Base-by-base conservation (phyloP, 352 stramenopile genomes). In the Globisporangium lucens region DNA sequence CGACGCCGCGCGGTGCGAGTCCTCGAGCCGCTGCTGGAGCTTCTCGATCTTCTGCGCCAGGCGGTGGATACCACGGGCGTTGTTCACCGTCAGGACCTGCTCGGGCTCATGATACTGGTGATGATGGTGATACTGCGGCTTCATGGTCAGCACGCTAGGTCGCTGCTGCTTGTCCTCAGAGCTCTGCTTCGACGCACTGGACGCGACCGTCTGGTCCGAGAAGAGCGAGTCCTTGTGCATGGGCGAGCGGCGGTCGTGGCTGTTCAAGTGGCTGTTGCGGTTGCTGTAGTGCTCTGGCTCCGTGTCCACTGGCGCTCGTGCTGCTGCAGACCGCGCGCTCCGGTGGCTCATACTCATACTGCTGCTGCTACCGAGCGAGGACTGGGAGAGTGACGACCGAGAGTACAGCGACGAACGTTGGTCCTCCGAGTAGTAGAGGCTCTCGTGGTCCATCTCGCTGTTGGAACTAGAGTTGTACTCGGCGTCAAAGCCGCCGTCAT, bases 31-130 rank as follows among this genome's bases (percentile, higher is more conserved):
- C 60, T 82, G 69, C 38, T 85, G 74, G 15, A 85, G 72, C 22
- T 75, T 77, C 5, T 73, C 77, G 41, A 85, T 88, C 57, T 85
- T 85, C 38, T 74, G 72, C 4, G 77, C 69, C 33, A 85, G 71
- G 10, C 79, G 71, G 33, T 83, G 66, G 49, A 84, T 85, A 2
- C 79, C 74, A 52, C 69, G 79, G 35, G 70, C 71, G 49, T 77
- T 82, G 58, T 74, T 78, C 20, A 79, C 67, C 13, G 52, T 73
- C 36, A 78, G 49, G n/a, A 79, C 68, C 51, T 65, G 68, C 29
- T 30, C 66, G 36, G 63, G 35, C 22, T 36, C n/a, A 0, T 35
- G 57, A 15, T 51, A 20, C 22, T 52, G 35, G 36, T 63, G 57
- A 38, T 63, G 36, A n/a, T 29, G 57, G 7, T 24, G 12, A 22